Evolutionary conservation across 2,329 filamentous ascomycete genomes (phyloP).

Genomic region (Atkinsonella hypoxylon): DNA sequence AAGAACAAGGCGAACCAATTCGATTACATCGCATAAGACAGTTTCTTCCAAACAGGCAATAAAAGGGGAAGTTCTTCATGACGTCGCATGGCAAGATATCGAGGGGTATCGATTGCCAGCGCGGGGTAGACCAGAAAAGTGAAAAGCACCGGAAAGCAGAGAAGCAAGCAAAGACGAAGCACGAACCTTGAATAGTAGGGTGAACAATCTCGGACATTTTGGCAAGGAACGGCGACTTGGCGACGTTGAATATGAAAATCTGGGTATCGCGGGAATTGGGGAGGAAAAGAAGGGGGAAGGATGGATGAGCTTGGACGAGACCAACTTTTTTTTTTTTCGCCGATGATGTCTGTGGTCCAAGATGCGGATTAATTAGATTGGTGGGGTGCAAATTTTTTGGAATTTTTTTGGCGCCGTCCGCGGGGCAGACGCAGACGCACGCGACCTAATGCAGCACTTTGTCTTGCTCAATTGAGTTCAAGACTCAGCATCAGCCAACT

Average conservation of each 20-base stretch:
- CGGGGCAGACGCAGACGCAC: neutral
- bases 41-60: neutral
- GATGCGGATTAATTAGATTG: too few relatives aligned
- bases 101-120: neutral
- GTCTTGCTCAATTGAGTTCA: neutral
- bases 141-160: neutral
- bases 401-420: conserved; percentile 4
- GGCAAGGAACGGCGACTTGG: conserved; percentile 8
- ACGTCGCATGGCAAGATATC: neutral
- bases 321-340: conserved; percentile 4
- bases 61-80: neutral
- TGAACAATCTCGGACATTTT: conserved; percentile 58
- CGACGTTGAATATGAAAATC: conserved; percentile 3
- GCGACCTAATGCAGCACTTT: neutral
- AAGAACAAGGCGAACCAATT: neutral
- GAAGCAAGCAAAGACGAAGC: conserved; percentile 2
- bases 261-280: conserved; percentile 3
- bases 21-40: neutral
- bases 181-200: conserved; percentile 58
- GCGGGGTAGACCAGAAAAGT: neutral
- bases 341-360: conserved; percentile 4
- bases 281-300: neutral
- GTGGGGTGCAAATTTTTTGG: conserved; percentile 5
- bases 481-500: neutral
- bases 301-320: neutral